Conservation (phyloP, 306 rosid genomes). For the Citrullus amarus region DNA sequence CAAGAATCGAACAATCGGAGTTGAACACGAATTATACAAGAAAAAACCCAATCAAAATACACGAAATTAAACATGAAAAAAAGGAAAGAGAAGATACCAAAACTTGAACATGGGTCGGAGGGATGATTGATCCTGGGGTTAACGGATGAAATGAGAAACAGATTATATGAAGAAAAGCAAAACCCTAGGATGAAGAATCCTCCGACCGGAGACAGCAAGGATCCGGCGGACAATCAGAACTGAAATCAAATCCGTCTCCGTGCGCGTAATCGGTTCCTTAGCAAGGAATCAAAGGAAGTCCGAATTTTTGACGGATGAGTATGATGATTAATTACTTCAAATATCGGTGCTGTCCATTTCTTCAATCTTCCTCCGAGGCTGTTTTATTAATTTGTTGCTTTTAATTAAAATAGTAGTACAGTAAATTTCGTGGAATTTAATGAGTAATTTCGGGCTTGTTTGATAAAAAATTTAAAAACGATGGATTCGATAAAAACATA, state of each 20-base stretch:
- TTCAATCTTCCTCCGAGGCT: background rate
- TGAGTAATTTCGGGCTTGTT: background rate
- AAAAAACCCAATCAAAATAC: constrained; percentile 7
- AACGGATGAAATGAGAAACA: constrained; percentile 4
- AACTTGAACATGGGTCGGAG: constrained; percentile 56
- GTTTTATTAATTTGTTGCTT: background rate
- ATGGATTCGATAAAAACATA: too few species aligned
- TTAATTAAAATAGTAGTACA: background rate
- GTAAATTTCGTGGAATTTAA: background rate
- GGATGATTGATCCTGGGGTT: constrained; percentile 6
- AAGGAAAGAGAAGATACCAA: constrained; percentile 36
- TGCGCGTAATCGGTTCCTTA: background rate
- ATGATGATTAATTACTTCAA: background rate
- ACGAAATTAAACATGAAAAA: background rate
- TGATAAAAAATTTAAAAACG: too few species aligned
- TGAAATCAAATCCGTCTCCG: background rate
- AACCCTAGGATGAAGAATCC: constrained; percentile 14
- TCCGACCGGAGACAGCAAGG: background rate
- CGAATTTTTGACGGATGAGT: background rate
- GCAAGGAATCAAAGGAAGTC: background rate
- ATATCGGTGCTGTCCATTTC: background rate
- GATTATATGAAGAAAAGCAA: background rate
- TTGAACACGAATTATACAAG: background rate
- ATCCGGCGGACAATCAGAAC: background rate
- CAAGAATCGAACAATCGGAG: background rate